Evolutionary conservation across 139 green algal species (phyloP), one percentile per base, ranked within the genome.

Genomic region (Chlorella sp.): DNA sequence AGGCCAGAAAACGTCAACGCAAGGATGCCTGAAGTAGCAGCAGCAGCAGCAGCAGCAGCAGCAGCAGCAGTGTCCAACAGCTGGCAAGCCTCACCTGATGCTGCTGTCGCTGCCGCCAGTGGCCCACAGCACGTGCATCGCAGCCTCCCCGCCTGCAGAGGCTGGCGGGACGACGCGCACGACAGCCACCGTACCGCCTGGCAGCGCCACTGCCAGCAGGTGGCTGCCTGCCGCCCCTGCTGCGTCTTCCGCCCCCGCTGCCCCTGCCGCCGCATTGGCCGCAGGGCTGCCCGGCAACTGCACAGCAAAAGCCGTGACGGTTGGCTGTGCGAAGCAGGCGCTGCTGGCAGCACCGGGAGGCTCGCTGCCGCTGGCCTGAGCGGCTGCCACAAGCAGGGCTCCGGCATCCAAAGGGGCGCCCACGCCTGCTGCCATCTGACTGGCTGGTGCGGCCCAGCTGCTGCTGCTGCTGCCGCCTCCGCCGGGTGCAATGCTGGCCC

Each of bases 51-150:
- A 14, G 64, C 64, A 3, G 64, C 64, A 73, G 48, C 48, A 57
- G 48, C 5, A 57, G 9, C 48, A 9, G 48, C 48, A 57, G 9
- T 16, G 9, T 57, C 48, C 48, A 9, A 9, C 26, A 9, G 48
- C 26, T 32, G 68, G 68, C 68, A 34, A 34, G 68, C 78, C 26
- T 28, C 48, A 85, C 79, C 79, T 85, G 22, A 85, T 28, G 11
- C 14, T 36, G 61, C 36, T 37, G 84, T 68, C 28, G 39, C 68
- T 24, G 39, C 37, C 68, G 15, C 36, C 39, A 4, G 26, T 66
- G 3, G 68, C 64, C 84, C 84, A 88, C 39, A 88, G 84, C 66
- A 88, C 26, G 21, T n/a, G 37, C 16, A 88, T 68, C 0, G 36
- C 28, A 11, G 40, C 9, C 39, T 42, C 68, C 28, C 3, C 84